Base-by-base conservation (phyloP, 768 basidiomycete genomes). In the Mycena crocata region DNA sequence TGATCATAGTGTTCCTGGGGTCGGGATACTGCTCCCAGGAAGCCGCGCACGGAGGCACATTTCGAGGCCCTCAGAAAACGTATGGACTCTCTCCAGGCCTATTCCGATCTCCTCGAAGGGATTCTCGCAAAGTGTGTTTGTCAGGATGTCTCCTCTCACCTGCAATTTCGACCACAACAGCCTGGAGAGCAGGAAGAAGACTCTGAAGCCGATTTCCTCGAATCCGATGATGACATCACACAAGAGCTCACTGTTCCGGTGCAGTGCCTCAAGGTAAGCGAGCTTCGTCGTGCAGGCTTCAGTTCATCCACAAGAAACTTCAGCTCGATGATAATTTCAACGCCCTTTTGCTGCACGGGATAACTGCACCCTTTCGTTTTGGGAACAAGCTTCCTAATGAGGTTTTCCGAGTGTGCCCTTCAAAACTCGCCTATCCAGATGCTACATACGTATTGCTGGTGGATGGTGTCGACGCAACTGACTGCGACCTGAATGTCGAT, bases 1-100 rank as follows among this genome's bases (percentile, higher is more conserved):
- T 19, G 15, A 37, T 42, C 26, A 1, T 9, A 71, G 66, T 71
- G 71, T 42, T 56, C 51, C 5, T 71, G 71, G 71, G 61, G 60
- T 9, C 42, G 52, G 2, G 64, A 66, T 24, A 15, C 34, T 3
- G 31, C 57, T 2, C 7, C 56, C 17, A 56, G 67, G 5, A 62
- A 54, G n/a, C 64, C 68, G 0, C 42, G 62, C 5, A 69, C 65
- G 7, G 61, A 69, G 24, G 64, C 67, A 3, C 65, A 71, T 46
- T 71, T 71, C 23, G 71, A 69, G 35, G 64, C 64, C 3, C 55
- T 71, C 12, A 55, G 67, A 23, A 66, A 61, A 39, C 67, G 60
- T 21, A 26, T 19, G 8, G 62, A 66, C 32, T 40, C 64, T 2
- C 52, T 69, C 10, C 64, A 71, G 31, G 67, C 51, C 9, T 61